Conservation (phyloP, 768 basidiomycete species). For the Lactifluus volemus region DNA sequence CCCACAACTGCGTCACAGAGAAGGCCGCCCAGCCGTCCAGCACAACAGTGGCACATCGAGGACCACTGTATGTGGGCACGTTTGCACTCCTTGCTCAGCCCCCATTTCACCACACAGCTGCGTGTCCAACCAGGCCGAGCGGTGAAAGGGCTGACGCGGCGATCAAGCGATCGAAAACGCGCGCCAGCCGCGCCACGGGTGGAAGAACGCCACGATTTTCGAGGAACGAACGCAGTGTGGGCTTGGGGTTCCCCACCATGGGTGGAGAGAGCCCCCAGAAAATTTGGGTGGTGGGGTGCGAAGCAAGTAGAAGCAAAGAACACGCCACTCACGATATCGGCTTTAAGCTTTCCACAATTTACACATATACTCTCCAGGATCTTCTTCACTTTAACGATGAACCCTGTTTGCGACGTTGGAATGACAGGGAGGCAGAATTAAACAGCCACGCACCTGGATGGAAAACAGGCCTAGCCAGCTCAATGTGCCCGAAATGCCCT, state of each 20-base stretch:
- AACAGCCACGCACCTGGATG: conserved; percentile 67
- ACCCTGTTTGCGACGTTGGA: conserved; percentile 42
- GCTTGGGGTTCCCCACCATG: conserved; percentile 89
- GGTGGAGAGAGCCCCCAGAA: conserved; percentile 98
- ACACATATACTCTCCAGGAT: conserved; percentile 98
- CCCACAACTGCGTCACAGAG: conserved; percentile 67
- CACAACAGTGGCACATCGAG: conserved; percentile 33
- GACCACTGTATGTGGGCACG: conserved; percentile 23
- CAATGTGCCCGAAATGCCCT: conserved; percentile 98
- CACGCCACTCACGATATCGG: conserved; percentile 87
- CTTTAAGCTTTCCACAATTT: conserved; percentile 96
- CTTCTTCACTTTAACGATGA: conserved; percentile 99
- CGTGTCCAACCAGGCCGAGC: conserved; percentile 78
- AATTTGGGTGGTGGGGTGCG: conserved; percentile 88
- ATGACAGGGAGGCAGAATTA: not conserved
- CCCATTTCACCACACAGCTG: conserved; percentile 92
- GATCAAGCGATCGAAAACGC: conserved; percentile 94
- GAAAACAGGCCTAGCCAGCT: conserved; percentile 93
- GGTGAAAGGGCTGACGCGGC: conserved; percentile 67
- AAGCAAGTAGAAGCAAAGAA: conserved; percentile 83
- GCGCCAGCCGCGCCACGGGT: conserved; percentile 65
- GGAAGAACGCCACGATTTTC: conserved; percentile 79
- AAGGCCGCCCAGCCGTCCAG: conserved; percentile 41
- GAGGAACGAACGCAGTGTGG: conserved; percentile 71
- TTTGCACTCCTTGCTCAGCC: conserved; percentile 94